Evolutionary conservation across 2,329 filamentous ascomycete genomes (phyloP).

Genomic region (Seiridium cupressi): DNA sequence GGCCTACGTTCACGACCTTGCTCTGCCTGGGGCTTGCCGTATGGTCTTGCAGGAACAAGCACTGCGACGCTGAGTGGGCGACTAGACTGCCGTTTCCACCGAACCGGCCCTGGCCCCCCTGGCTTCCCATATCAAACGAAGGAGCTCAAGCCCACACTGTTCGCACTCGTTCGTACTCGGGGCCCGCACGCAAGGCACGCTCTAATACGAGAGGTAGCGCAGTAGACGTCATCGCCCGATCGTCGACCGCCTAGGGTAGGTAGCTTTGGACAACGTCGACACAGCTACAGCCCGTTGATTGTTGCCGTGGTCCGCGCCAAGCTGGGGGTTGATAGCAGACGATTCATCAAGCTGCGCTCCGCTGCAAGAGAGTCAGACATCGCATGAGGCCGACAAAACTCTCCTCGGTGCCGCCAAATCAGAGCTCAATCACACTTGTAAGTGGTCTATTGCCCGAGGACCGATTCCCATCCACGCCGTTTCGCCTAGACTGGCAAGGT

Average conservation of each 20-base stretch:
- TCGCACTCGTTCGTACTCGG: background rate
- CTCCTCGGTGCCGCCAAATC: background rate
- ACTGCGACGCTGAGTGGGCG: background rate
- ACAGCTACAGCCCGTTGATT: background rate
- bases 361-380: background rate
- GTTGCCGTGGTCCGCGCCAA: background rate
- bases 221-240: conserved; percentile 4
- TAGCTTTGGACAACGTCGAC: background rate
- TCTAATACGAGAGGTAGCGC: conserved; percentile 2
- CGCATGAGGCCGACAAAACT: background rate
- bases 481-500: background rate
- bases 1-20: background rate
- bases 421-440: background rate
- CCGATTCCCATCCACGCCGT: background rate
- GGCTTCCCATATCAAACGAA: conserved; percentile 4
- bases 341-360: background rate
- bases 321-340: too few relatives aligned
- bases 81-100: conserved; percentile 1
- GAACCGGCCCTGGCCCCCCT: background rate
- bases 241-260: background rate
- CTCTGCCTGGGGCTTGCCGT: too few relatives aligned
- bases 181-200: background rate
- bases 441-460: background rate
- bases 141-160: background rate
- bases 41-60: background rate